These are phyloP conservation scores for Kazachstania africana DNA, from an alignment of 805 yeast genomes.

Conservation along the genomic window DNA sequence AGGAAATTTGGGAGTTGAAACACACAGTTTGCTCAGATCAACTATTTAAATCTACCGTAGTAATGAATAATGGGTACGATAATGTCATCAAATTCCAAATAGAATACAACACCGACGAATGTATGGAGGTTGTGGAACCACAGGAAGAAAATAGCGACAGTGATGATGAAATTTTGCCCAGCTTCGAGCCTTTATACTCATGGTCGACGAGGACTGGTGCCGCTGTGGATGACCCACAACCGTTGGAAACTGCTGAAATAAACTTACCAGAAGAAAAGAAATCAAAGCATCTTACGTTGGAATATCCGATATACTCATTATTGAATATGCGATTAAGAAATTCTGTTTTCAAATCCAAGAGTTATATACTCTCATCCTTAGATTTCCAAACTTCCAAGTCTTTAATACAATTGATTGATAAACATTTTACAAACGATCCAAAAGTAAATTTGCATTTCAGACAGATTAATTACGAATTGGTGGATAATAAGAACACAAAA, in stretches of 20 bases:
- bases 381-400: slow-evolving; percentile 25
- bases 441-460: slow-evolving; percentile 6
- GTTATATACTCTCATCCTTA: slow-evolving; percentile 20
- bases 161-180: slow-evolving; percentile 12
- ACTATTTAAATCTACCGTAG: slow-evolving; percentile 21
- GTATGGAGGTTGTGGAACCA: background rate
- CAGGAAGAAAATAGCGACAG: slow-evolving; percentile 1
- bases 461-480: slow-evolving; percentile 11
- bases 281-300: slow-evolving; percentile 1
- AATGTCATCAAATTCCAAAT: slow-evolving; percentile 14
- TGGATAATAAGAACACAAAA: slow-evolving; percentile 11
- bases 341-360: slow-evolving; percentile 10
- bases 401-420: slow-evolving; percentile 10
- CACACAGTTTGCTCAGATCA: slow-evolving; percentile 8
- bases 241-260: background rate
- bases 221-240: background rate
- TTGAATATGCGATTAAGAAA: slow-evolving; percentile 24
- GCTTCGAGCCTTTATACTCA: slow-evolving; percentile 18
- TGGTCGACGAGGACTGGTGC: slow-evolving; percentile 4
- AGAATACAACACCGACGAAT: slow-evolving; percentile 3
- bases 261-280: background rate
- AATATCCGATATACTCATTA: slow-evolving; percentile 23
- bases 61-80: slow-evolving; percentile 25
- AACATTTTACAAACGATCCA: background rate
- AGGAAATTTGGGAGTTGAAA: slow-evolving; percentile 10